Percentiles rank a stretch among this genome's conserved stretches.
phyloP scores from a whole-genome alignment of 768 basidiomycete genomes.

The Lentinula boryana region DNA sequence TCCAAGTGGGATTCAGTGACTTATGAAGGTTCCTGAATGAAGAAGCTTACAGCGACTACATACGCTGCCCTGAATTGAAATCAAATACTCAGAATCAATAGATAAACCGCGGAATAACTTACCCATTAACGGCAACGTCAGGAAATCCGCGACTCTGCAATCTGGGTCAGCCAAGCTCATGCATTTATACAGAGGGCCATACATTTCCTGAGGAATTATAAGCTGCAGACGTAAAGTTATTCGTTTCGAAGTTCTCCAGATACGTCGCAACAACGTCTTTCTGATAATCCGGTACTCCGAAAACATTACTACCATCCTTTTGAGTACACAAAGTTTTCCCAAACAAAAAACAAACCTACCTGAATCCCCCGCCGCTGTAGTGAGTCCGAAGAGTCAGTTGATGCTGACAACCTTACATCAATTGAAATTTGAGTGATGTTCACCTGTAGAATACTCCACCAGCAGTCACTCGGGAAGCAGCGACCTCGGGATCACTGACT shows the following conservation, averaged over 20 bases:
- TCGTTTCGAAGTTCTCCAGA: conserved; percentile 27
- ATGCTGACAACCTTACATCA: neutral
- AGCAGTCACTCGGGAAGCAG: conserved; percentile 39
- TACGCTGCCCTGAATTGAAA: neutral
- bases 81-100: conserved; percentile 10
- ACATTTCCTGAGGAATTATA: conserved; percentile 41
- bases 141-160: conserved; percentile 42
- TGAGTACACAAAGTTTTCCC: conserved; percentile 11
- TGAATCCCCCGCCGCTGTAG: conserved; percentile 6
- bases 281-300: conserved; percentile 40
- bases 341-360: neutral
- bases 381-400: neutral
- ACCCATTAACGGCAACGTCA: conserved; percentile 45
- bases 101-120: conserved; percentile 7
- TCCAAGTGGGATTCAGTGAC: neutral
- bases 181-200: conserved; percentile 14
- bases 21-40: neutral
- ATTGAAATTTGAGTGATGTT: conserved; percentile 10
- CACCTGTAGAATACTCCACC: conserved; percentile 44
- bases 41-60: conserved; percentile 29
- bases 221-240: conserved; percentile 30
- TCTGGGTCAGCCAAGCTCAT: neutral
- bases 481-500: conserved; percentile 37
- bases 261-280: conserved; percentile 31
- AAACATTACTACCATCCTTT: conserved; percentile 23